Conservation (phyloP, 345 rosid genomes). For the Heritiera fomes region DNA sequence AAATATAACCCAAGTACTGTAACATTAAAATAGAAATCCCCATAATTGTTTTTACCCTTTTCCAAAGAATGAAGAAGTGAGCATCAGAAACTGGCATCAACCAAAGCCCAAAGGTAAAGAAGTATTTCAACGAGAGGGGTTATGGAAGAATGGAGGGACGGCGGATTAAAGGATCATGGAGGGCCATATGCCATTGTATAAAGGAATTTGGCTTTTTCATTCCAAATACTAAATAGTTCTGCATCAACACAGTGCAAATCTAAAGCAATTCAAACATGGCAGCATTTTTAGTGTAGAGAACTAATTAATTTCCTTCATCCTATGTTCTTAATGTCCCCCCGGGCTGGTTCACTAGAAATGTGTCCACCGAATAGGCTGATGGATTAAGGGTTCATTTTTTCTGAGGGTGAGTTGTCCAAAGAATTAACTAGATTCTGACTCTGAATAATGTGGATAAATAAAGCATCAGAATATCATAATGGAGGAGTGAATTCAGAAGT, state of each 20-base stretch:
- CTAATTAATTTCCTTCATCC: background rate
- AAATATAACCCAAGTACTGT: background rate
- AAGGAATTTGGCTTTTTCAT: background rate
- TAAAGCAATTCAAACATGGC: background rate
- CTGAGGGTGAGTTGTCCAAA: background rate
- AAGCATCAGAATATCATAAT: background rate
- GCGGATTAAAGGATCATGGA: background rate
- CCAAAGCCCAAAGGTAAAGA: background rate
- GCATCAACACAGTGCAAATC: background rate
- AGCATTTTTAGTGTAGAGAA: background rate
- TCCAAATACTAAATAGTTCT: background rate
- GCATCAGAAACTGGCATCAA: background rate
- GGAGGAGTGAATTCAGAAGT: background rate
- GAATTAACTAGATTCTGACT: background rate
- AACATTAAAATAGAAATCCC: background rate
- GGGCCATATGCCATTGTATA: background rate
- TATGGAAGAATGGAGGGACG: background rate
- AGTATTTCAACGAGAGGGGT: background rate
- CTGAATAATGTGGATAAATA: background rate
- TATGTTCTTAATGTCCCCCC: background rate
- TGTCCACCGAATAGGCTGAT: background rate
- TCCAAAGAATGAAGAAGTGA: background rate
- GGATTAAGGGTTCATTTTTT: background rate
- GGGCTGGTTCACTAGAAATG: background rate
- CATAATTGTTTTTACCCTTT: background rate